phyloP scores from a whole-genome alignment of 2,329 filamentous ascomycete genomes.

The Diaporthe sp. region DNA sequence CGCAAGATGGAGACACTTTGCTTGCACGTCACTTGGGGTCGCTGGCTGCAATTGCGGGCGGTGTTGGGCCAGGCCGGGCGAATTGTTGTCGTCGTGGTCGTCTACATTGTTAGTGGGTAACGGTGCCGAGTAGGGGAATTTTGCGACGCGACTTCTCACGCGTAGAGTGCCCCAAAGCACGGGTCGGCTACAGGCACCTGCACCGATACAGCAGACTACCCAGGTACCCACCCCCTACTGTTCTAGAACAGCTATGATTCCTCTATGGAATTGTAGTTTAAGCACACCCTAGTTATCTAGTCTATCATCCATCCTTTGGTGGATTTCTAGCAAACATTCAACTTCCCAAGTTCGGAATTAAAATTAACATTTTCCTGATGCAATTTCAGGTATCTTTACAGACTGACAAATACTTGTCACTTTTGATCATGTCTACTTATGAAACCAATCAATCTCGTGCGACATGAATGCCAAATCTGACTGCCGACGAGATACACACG shows the following conservation, averaged over 20 bases:
- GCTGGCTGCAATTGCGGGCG: background rate
- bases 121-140: slow-evolving; percentile 21
- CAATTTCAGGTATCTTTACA: background rate
- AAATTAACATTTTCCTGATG: background rate
- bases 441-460: background rate
- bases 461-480: slow-evolving; percentile 11
- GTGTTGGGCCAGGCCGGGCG: background rate
- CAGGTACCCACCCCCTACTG: background rate
- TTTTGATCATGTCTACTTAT: background rate
- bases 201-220: background rate
- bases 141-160: slow-evolving; percentile 30
- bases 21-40: background rate
- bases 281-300: too few relatives aligned
- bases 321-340: background rate
- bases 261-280: background rate
- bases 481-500: slow-evolving; percentile 1
- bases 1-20: background rate
- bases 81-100: slow-evolving; percentile 21
- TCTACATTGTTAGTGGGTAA: slow-evolving; percentile 18
- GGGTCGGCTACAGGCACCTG: slow-evolving; percentile 12
- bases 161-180: slow-evolving; percentile 30
- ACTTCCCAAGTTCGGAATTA: background rate
- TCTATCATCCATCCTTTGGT: background rate
- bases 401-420: background rate
- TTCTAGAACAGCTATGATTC: background rate